Conservation (phyloP, 176 grass and related monocot genomes). For the Hordeum marinum region DNA sequence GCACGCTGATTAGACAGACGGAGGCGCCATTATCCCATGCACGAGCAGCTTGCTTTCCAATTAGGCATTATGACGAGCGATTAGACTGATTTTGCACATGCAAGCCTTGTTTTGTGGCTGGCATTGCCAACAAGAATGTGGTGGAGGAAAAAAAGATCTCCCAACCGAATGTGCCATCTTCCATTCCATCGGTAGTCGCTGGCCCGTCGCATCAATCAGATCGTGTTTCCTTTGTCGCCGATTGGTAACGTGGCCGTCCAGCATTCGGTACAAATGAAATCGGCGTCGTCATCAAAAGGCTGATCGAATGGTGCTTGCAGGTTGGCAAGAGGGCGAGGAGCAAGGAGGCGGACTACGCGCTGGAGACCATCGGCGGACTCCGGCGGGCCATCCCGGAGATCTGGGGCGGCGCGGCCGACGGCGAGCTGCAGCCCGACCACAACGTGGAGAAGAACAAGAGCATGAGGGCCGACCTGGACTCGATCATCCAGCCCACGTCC, state of each 20-base stretch:
- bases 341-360: constrained; percentile 66
- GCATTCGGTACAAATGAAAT: not conserved
- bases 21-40: not conserved
- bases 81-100: not conserved
- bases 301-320: not conserved
- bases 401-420: constrained; percentile 36
- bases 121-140: not conserved
- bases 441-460: constrained; percentile 23
- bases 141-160: not conserved
- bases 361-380: constrained; percentile 57
- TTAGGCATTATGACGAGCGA: not conserved
- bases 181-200: not conserved
- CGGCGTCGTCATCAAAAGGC: not conserved
- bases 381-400: constrained; percentile 65
- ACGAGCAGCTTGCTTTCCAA: not conserved
- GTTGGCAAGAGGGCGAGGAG: constrained; percentile 74
- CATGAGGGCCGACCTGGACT: constrained; percentile 56
- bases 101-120: not conserved
- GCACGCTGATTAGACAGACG: not conserved
- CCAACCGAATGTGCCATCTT: not conserved
- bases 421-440: not conserved
- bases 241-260: not conserved
- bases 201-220: constrained; percentile 4
- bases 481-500: constrained; percentile 49
- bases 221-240: not conserved